phyloP scores from a whole-genome alignment of 805 yeast species.

The Helenozyma baotianmanensis region DNA sequence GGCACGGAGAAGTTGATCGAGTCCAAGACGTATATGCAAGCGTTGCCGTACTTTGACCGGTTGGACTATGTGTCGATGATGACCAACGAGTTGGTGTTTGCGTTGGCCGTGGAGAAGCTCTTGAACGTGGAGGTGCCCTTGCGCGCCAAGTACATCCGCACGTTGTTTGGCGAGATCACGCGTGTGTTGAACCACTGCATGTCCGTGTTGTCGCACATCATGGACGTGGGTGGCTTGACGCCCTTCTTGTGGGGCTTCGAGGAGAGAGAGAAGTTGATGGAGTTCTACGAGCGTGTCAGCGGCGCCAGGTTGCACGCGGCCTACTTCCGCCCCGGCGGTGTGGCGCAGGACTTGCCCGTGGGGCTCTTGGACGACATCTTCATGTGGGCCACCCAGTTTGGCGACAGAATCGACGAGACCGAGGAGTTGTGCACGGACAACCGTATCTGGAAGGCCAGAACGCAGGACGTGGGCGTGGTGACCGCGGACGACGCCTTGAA shows the following conservation, averaged over 20 bases:
- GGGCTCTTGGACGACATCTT: slow-evolving; percentile 86
- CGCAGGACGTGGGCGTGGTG: slow-evolving; percentile 72
- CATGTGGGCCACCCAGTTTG: slow-evolving; percentile 96
- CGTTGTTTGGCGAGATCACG: slow-evolving; percentile 83
- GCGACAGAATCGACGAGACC: slow-evolving; percentile 86
- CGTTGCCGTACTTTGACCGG: slow-evolving; percentile 84
- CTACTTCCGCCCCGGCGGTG: slow-evolving; percentile 90
- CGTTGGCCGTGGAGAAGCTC: slow-evolving; percentile 79
- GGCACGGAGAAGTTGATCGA: slow-evolving; percentile 89
- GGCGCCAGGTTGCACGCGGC: slow-evolving; percentile 90
- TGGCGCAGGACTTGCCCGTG: slow-evolving; percentile 79
- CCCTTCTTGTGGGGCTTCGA: slow-evolving; percentile 94
- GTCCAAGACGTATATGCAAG: slow-evolving; percentile 81
- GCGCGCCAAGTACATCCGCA: slow-evolving; percentile 80
- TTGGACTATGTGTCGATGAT: slow-evolving; percentile 83
- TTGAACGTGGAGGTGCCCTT: slow-evolving; percentile 80
- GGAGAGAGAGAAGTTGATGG: slow-evolving; percentile 91
- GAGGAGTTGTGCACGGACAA: slow-evolving; percentile 87
- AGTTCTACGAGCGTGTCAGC: slow-evolving; percentile 83
- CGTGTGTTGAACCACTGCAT: slow-evolving; percentile 78
- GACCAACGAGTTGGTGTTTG: slow-evolving; percentile 84
- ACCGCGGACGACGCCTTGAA: slow-evolving; percentile 84
- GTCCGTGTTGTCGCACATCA: slow-evolving; percentile 83
- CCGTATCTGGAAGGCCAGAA: slow-evolving; percentile 89
- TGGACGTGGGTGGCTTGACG: slow-evolving; percentile 93